Conservation (phyloP, 257 asterid species). For the Verbena officinalis region DNA sequence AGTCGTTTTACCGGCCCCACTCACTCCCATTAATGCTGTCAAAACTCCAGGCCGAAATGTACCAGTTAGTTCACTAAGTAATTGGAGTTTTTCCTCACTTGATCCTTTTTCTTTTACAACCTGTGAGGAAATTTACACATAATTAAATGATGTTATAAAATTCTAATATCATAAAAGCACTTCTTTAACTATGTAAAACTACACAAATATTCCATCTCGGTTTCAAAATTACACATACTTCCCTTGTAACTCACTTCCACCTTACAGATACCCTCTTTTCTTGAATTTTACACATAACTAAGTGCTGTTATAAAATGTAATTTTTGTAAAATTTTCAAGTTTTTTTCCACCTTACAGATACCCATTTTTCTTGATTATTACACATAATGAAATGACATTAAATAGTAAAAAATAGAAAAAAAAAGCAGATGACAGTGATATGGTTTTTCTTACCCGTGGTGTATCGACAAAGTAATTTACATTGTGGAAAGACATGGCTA, state of each 20-base stretch:
- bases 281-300: no score
- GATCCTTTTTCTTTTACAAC: slow-evolving; percentile 60
- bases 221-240: no score
- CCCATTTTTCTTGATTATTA: no score
- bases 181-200: no score
- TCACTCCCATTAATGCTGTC: slow-evolving; percentile 78
- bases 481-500: slow-evolving; percentile 55
- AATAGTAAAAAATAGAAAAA: not conserved
- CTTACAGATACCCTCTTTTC: no score
- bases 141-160: not conserved
- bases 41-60: slow-evolving; percentile 74
- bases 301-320: no score
- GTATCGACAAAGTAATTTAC: slow-evolving; percentile 61
- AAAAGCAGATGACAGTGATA: not conserved
- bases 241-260: no score
- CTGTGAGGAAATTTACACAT: slow-evolving; percentile 29
- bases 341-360: no score
- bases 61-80: slow-evolving; percentile 60
- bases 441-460: slow-evolving; percentile 51
- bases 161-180: no score
- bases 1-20: slow-evolving; percentile 84
- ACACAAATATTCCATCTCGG: no score
- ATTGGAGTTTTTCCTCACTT: slow-evolving; percentile 54
- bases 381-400: not conserved
- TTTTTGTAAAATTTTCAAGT: no score